Conservation (phyloP, 352 stramenopile species). For the Globisporangium apiculatum region DNA sequence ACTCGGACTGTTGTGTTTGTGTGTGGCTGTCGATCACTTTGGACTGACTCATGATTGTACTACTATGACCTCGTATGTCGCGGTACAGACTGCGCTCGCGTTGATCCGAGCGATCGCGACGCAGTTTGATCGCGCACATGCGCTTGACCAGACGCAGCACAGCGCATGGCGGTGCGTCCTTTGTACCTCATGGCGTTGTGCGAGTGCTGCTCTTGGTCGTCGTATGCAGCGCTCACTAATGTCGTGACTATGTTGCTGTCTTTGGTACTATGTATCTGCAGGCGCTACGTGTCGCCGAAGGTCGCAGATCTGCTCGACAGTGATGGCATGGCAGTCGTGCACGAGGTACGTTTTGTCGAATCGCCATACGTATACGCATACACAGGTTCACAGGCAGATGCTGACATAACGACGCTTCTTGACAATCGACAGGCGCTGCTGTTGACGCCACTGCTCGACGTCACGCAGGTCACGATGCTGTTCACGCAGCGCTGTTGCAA, state of each 20-base stretch:
- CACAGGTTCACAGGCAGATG: background rate
- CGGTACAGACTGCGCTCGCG: background rate
- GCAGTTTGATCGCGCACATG: background rate
- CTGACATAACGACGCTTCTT: background rate
- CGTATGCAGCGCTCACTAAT: no score
- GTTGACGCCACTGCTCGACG: conserved; percentile 7
- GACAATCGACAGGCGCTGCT: conserved; percentile 4
- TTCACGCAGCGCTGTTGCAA: background rate
- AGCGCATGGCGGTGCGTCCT: conserved; percentile 4
- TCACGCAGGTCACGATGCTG: conserved; percentile 1
- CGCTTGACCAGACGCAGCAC: background rate
- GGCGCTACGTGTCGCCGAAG: conserved; percentile 18
- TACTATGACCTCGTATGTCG: background rate
- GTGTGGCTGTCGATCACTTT: background rate
- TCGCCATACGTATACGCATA: background rate
- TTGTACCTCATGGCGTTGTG: no score
- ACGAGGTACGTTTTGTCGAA: background rate
- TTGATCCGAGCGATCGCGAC: background rate
- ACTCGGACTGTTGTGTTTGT: background rate
- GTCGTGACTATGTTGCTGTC: no score
- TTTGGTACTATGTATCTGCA: conserved; percentile 3
- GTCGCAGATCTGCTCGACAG: conserved; percentile 14
- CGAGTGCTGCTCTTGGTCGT: no score
- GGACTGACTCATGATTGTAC: background rate
- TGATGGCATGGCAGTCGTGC: background rate